A percentile compares a stretch with the other conserved stretches of the same genome.
These are phyloP conservation scores for Steccherinum ochraceum DNA, from an alignment of 768 basidiomycete genomes.

Conservation along the genomic window DNA sequence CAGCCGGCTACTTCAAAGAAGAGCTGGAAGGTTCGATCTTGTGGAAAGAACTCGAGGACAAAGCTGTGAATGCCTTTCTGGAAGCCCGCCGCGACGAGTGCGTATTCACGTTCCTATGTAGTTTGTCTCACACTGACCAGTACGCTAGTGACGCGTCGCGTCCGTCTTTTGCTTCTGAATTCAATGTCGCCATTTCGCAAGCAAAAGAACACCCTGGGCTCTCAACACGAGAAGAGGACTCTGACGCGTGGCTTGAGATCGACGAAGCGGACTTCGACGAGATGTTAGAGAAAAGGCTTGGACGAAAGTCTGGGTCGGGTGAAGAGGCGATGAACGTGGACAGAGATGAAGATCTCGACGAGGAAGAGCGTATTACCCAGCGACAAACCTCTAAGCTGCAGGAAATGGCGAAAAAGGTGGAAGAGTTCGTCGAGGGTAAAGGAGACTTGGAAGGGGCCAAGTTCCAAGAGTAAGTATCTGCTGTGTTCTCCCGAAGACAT, in stretches of 20 bases:
- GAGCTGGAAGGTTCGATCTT: constrained; percentile 71
- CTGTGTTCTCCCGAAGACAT: not conserved
- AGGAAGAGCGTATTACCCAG: constrained; percentile 48
- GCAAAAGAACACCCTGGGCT: constrained; percentile 24
- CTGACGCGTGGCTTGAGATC: constrained; percentile 84
- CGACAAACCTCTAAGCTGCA: constrained; percentile 67
- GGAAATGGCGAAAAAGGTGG: constrained; percentile 78
- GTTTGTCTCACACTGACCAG: not conserved
- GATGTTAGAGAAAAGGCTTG: constrained; percentile 45
- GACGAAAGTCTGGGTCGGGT: constrained; percentile 13
- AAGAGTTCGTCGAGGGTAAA: constrained; percentile 84
- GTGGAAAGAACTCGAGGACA: constrained; percentile 70
- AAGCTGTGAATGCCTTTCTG: constrained; percentile 64
- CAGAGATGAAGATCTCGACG: constrained; percentile 12
- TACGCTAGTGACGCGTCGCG: constrained; percentile 47
- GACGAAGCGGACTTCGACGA: constrained; percentile 71
- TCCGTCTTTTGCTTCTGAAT: constrained; percentile 69
- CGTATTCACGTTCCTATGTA: constrained; percentile 21
- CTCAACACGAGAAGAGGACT: constrained; percentile 48
- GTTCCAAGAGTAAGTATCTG: constrained; percentile 75
- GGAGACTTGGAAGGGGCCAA: constrained; percentile 85
- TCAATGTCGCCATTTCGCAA: constrained; percentile 55
- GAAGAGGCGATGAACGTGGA: constrained; percentile 50
- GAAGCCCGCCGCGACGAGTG: constrained; percentile 62
- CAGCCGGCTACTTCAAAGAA: constrained; percentile 69